Evolutionary conservation across 257 asterid species (phyloP).

Genomic region (Osmanthus fragrans): DNA sequence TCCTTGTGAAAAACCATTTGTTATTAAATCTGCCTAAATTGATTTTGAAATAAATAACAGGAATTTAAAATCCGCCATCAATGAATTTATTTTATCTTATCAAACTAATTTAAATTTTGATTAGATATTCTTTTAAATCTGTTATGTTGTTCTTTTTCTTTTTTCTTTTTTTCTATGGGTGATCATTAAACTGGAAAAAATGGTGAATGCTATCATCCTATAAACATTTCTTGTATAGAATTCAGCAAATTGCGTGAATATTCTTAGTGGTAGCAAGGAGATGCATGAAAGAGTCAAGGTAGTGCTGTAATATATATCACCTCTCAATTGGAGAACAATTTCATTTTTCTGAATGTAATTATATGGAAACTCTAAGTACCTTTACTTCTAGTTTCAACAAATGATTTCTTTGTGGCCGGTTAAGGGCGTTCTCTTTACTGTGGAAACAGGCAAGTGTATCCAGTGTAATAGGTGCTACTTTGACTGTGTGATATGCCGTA

Average conservation of each 20-base stretch:
- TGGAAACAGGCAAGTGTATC: conserved; percentile 12
- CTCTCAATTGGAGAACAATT: neutral
- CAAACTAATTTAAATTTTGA: neutral
- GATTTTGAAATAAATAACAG: neutral
- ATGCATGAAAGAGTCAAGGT: neutral
- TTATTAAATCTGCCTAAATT: neutral
- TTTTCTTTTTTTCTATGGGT: neutral
- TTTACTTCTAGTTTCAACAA: neutral
- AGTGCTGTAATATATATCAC: neutral
- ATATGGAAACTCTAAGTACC: neutral
- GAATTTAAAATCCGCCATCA: neutral
- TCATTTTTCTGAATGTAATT: conserved; percentile 3
- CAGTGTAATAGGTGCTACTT: conserved; percentile 27
- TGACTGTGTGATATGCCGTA: conserved; percentile 64
- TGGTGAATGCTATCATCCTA: neutral
- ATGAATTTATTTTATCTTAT: neutral
- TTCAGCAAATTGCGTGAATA: conserved; percentile 4
- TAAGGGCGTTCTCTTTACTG: conserved; percentile 7
- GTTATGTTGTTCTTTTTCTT: neutral
- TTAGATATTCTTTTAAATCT: neutral
- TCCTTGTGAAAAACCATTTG: too few relatives aligned
- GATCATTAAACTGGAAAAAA: neutral
- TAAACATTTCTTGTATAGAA: conserved; percentile 1
- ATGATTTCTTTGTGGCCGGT: conserved; percentile 1
- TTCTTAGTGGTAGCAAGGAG: neutral